Evolutionary conservation across 306 rosid species (phyloP).

Genomic region (Vicia faba): DNA sequence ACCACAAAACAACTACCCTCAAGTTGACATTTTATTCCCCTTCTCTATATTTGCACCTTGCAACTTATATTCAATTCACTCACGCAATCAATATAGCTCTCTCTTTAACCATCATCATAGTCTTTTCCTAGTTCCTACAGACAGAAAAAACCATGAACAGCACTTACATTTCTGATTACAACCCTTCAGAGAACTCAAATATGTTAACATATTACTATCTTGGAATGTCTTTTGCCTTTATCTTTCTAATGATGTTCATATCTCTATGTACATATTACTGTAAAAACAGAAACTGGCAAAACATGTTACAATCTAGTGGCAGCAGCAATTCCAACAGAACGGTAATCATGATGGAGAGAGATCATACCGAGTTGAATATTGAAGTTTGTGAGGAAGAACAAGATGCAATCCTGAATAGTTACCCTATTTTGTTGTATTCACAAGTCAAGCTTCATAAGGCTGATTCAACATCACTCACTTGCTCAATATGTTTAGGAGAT

Average conservation of each 20-base stretch:
- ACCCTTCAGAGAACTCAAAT: background rate
- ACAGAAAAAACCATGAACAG: conserved; percentile 27
- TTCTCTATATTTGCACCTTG: background rate
- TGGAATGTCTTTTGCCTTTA: conserved; percentile 32
- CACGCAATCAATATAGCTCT: background rate
- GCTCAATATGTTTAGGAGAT: conserved; percentile 62
- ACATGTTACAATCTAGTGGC: background rate
- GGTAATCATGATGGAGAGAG: background rate
- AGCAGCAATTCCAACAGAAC: conserved; percentile 1
- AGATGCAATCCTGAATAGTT: conserved; percentile 32
- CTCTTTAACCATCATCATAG: no score
- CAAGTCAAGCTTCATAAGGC: conserved; percentile 41
- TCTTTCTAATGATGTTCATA: conserved; percentile 19
- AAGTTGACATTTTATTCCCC: conserved; percentile 26
- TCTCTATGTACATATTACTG: conserved; percentile 28
- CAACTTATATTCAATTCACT: background rate
- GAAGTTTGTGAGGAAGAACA: conserved; percentile 39
- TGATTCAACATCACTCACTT: conserved; percentile 31
- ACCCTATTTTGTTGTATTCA: conserved; percentile 43
- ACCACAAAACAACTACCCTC: conserved; percentile 16
- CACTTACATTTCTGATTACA: conserved; percentile 17
- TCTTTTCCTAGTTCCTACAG: no score
- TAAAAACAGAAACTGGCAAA: background rate
- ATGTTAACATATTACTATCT: conserved; percentile 14
- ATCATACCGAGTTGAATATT: background rate